Evolutionary conservation across 345 rosid species (phyloP).

Genomic region (Excoecaria cochinchinensis): DNA sequence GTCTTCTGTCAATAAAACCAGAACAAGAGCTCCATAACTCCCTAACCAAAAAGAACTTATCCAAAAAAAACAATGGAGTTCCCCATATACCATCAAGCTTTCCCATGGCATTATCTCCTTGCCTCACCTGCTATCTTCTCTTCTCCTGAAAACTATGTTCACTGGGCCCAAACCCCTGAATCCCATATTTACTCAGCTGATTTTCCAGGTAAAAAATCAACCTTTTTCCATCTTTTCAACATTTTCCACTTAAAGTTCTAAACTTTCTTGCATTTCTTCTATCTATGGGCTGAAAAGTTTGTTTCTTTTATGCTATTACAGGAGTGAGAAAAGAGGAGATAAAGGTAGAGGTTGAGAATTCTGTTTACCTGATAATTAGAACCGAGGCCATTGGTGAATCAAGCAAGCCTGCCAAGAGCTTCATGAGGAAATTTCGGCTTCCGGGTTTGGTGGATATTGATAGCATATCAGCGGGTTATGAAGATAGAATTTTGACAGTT

Average conservation of each 20-base stretch:
- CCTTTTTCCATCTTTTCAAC: too few species aligned
- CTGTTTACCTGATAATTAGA: slow-evolving; percentile 58
- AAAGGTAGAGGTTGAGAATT: slow-evolving; percentile 73
- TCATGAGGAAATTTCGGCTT: slow-evolving; percentile 66
- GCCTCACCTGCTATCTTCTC: slow-evolving; percentile 31
- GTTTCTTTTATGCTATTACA: slow-evolving; percentile 21
- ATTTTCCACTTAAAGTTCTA: background rate
- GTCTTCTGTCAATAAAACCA: background rate
- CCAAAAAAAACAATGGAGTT: slow-evolving; percentile 43
- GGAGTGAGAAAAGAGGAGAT: slow-evolving; percentile 80
- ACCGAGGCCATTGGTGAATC: slow-evolving; percentile 47
- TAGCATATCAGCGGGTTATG: slow-evolving; percentile 61
- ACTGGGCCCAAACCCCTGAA: slow-evolving; percentile 66
- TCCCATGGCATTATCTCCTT: slow-evolving; percentile 49
- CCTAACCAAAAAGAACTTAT: background rate
- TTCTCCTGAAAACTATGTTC: slow-evolving; percentile 52
- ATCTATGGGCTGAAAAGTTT: background rate
- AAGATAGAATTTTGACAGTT: slow-evolving; percentile 69
- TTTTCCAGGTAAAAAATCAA: slow-evolving; percentile 51
- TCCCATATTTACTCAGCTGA: slow-evolving; percentile 69
- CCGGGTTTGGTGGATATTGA: slow-evolving; percentile 51
- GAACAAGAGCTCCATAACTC: background rate
- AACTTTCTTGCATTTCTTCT: background rate
- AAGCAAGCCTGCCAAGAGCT: slow-evolving; percentile 40
- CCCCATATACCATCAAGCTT: slow-evolving; percentile 28